Evolutionary conservation across 176 grass and related monocot genomes (phyloP).

Genomic region (Pharus latifolius): DNA sequence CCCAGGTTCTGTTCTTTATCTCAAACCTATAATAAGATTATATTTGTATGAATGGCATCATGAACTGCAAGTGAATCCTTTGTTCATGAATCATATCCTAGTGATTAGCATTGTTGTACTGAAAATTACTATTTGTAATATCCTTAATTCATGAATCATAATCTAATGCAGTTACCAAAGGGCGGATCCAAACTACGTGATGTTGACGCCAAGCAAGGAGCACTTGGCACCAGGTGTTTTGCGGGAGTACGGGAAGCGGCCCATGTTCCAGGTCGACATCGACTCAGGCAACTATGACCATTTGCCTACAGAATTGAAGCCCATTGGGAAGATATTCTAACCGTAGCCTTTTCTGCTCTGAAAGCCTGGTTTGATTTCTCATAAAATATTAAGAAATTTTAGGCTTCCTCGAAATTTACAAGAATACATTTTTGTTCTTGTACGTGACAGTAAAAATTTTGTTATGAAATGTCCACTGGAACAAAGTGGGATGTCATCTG

Average conservation of each 20-base stretch:
- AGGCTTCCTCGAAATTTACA: not conserved
- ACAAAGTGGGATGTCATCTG: not conserved
- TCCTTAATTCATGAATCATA: not conserved
- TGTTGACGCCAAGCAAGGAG: conserved; percentile 93
- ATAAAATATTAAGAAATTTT: too few relatives aligned
- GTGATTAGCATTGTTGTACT: not conserved
- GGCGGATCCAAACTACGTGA: conserved; percentile 87
- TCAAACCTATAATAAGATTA: not conserved
- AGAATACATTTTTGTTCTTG: not conserved
- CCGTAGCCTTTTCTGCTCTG: not conserved
- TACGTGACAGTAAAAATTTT: not conserved
- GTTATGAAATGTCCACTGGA: not conserved
- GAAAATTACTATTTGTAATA: not conserved
- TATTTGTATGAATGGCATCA: not conserved
- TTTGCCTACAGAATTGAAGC: conserved; percentile 69
- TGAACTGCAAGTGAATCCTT: not conserved
- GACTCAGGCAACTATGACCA: conserved; percentile 82
- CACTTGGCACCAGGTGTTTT: conserved; percentile 57
- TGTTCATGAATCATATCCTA: not conserved
- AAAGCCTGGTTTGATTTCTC: not conserved
- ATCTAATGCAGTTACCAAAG: conserved; percentile 62
- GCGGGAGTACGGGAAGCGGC: conserved; percentile 46
- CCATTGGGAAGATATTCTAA: conserved; percentile 62
- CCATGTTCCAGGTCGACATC: conserved; percentile 67
- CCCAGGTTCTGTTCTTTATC: conserved; percentile 41